Percentiles rank a stretch among this genome's conserved stretches.
These are phyloP conservation scores for Raddia guianensis DNA, from an alignment of 176 grass and related monocot species.

Conservation along the genomic window DNA sequence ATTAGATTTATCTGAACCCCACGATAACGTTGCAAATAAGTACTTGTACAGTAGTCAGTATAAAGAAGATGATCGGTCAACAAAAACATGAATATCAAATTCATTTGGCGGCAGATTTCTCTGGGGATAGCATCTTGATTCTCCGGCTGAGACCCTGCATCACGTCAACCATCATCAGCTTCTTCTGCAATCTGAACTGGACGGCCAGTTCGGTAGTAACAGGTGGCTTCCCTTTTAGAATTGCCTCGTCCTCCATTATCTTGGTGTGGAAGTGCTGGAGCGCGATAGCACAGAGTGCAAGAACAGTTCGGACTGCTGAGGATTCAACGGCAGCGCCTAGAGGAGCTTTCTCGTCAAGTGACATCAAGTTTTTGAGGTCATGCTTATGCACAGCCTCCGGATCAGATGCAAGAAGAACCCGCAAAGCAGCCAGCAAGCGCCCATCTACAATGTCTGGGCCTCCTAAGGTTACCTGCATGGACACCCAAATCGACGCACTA, in stretches of 20 bases:
- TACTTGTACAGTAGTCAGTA: slow-evolving; percentile 1
- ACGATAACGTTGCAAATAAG: neutral
- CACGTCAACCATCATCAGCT: slow-evolving; percentile 69
- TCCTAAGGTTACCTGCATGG: slow-evolving; percentile 72
- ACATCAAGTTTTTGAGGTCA: slow-evolving; percentile 72
- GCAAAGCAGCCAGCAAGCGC: slow-evolving; percentile 80
- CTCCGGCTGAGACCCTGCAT: slow-evolving; percentile 74
- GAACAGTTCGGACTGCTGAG: slow-evolving; percentile 64
- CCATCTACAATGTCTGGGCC: slow-evolving; percentile 71
- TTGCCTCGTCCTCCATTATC: slow-evolving; percentile 87
- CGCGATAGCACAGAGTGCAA: slow-evolving; percentile 72
- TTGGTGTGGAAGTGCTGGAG: slow-evolving; percentile 90
- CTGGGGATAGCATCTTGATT: slow-evolving; percentile 60
- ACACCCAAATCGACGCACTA: neutral
- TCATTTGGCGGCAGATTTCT: slow-evolving; percentile 40
- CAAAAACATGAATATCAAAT: neutral
- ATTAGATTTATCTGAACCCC: neutral
- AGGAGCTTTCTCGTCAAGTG: slow-evolving; percentile 47
- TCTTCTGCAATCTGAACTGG: slow-evolving; percentile 91
- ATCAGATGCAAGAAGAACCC: slow-evolving; percentile 64
- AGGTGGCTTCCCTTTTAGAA: slow-evolving; percentile 55
- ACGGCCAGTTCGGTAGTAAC: slow-evolving; percentile 68
- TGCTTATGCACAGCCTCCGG: slow-evolving; percentile 43
- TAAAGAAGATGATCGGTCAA: neutral
- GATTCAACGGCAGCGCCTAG: slow-evolving; percentile 59